Conservation (phyloP, 306 rosid genomes). For the Lithocarpus polystachyus region DNA sequence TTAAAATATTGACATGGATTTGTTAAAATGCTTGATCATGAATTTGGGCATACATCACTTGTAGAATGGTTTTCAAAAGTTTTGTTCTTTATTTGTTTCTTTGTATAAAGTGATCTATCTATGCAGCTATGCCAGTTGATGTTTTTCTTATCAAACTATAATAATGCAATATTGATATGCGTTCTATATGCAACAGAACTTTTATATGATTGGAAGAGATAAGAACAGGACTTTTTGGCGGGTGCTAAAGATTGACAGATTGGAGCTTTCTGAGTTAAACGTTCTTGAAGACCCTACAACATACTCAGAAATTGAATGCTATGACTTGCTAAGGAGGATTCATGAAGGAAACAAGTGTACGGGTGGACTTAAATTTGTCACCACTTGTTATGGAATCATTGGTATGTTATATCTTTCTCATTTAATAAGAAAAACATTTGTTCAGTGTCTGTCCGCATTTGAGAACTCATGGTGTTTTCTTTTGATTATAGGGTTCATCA, state of each 20-base stretch:
- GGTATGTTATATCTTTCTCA: constrained; percentile 52
- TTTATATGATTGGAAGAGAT: constrained; percentile 92
- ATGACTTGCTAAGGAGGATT: constrained; percentile 75
- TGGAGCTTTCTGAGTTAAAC: constrained; percentile 64
- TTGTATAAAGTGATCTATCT: background rate
- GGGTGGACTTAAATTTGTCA: constrained; percentile 92
- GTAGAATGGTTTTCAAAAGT: background rate
- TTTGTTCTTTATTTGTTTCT: background rate
- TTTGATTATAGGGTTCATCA: constrained; percentile 72
- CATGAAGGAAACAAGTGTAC: constrained; percentile 86
- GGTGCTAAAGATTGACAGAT: constrained; percentile 81
- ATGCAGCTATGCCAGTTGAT: background rate
- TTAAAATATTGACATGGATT: background rate
- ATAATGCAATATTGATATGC: constrained; percentile 9
- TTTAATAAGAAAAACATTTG: background rate
- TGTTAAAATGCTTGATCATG: background rate
- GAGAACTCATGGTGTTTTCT: constrained; percentile 28
- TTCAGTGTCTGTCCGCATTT: constrained; percentile 8
- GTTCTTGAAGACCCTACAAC: constrained; percentile 64
- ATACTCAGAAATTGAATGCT: constrained; percentile 78
- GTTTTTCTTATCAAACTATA: background rate
- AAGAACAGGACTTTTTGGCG: constrained; percentile 79
- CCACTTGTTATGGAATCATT: constrained; percentile 85
- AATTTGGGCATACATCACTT: background rate
- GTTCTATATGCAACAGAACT: constrained; percentile 59